Base-by-base conservation (phyloP, 192 early-diverging fungal species). In the Geranomyces michiganensis region DNA sequence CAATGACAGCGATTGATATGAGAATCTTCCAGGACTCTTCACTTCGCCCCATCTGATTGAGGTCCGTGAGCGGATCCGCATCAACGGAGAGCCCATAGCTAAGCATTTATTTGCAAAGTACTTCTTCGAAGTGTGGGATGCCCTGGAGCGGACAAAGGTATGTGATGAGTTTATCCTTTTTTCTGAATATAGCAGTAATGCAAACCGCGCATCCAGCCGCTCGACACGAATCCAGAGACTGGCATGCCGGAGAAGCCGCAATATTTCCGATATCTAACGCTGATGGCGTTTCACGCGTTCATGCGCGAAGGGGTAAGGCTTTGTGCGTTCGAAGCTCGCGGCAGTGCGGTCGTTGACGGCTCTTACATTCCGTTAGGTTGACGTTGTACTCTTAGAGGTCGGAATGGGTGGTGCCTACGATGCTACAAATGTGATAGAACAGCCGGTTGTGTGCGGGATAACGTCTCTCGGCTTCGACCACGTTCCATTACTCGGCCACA, bases 11-110 rank as follows among this genome's bases (percentile, higher is more conserved):
- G 51, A n/a, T 53, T 63, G 72, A 14, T 12, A 6, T 19, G 13
- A 19, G 79, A 27, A 67, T 62, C 31, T 62, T 32, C 17, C 67
- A 73, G 96, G 97, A 27, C 77, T 96, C 45, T 99, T 88, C 73
- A 95, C 95, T 19, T 96, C 94, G 2, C 97, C 97, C 10, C 97
- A 99, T 73, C 77, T 99, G 56, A 84, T 93, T 58, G 86, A 95
- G 58, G 95, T 92, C 7, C 90, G 96, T 56, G 97, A 99, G 71
- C 86, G 97, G 26, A 96, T 99, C 70, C 84, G 93, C 53, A 94
- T 99, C 75, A 85, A 97, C 73, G 97, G 97, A 0, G 71, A 68
- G 26, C 92, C 94, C 14, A 79, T 99, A 5, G 82, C 84, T 8
- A 81, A 89, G 53, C 83, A 88, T 0, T n/a, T 76, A 17, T 96